Evolutionary conservation across 192 early-diverging fungal genomes (phyloP), one percentile per base, ranked within the genome.

Genomic region (Entomortierella chlamydospora): DNA sequence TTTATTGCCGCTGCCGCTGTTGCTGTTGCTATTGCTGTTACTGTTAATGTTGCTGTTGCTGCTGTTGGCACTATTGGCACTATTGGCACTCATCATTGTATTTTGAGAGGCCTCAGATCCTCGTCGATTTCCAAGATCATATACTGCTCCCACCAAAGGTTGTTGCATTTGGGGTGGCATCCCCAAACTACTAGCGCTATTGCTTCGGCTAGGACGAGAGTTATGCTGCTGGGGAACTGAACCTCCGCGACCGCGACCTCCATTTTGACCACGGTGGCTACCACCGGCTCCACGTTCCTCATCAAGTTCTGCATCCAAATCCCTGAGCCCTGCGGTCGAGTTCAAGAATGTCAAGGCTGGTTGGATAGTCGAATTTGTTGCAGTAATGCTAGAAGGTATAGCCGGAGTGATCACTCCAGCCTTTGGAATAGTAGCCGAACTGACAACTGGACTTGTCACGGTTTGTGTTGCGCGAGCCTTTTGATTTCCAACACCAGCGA

Each of bases 281-380:
- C 50, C 18, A 45, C 41, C 23, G 42, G 18, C 20, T 2, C 17
- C 39, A 37, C 17, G 18, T 15, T 52, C 52, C 6, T 41, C 49
- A 17, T 45, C 50, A 0, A 57, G 28, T 17, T 52, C 66, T 6
- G 39, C 12, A 23, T 52, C 66, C 13, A 30, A 18, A 11, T 60
- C 61, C 55, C 64, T n/a, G 2, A 70, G 34, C 15, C 61, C 74
- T 2, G 53, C 66, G 20, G 74, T 53, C 13, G 74, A 70, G 61
- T 64, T 70, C 37, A 70, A 6, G 47, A 70, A 70, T 9, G 60
- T 59, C 28, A 51, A 8, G 8, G 67, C 17, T 13, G 66, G 23
- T 4, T 63, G 64, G 10, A 62, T 25, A 29, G 45, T 4, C 8
- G 45, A 17, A 17, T 17, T 17, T 12, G 12, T 17, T 20, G 12